A percentile compares a stretch with the other conserved stretches of the same genome.
These are phyloP conservation scores for Prunus yedoensis DNA, from an alignment of 331 rosid genomes.

Conservation along the genomic window DNA sequence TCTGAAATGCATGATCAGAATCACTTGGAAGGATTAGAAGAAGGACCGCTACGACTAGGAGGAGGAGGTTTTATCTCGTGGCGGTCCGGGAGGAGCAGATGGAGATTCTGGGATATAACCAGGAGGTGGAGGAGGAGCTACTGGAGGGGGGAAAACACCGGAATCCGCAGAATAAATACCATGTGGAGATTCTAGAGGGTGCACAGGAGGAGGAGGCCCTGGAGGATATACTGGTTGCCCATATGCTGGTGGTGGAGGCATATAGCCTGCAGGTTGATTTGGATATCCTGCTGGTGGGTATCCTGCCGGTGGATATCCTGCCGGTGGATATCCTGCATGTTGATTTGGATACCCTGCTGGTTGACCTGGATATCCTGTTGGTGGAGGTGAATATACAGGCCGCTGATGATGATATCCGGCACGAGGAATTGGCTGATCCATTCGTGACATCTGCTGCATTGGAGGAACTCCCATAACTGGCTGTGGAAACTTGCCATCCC, in stretches of 20 bases:
- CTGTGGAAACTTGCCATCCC: slow-evolving; percentile 29
- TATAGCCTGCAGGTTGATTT: slow-evolving; percentile 12
- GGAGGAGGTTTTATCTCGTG: not conserved
- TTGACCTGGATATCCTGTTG: slow-evolving; percentile 11
- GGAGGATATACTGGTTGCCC: slow-evolving; percentile 9
- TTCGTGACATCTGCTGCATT: slow-evolving; percentile 33
- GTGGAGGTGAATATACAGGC: slow-evolving; percentile 11
- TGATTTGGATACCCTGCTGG: slow-evolving; percentile 17
- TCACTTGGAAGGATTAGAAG: not conserved
- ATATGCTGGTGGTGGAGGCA: slow-evolving; percentile 9
- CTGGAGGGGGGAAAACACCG: not conserved
- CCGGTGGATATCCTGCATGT: slow-evolving; percentile 6
- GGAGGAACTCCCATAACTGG: slow-evolving; percentile 28
- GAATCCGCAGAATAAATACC: not conserved
- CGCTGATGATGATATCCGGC: slow-evolving; percentile 14
- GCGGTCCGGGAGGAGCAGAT: not conserved
- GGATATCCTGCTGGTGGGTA: slow-evolving; percentile 13
- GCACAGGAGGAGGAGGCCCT: slow-evolving; percentile 15
- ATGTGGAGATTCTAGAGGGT: not conserved
- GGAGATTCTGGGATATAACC: not conserved
- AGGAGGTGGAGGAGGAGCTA: not conserved
- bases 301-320: slow-evolving; percentile 10
- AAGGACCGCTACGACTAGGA: not conserved
- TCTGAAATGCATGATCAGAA: not conserved
- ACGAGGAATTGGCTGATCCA: slow-evolving; percentile 7